Percentiles rank a stretch among this genome's conserved stretches.
phyloP scores from a whole-genome alignment of 805 yeast genomes.

The Phaffomyces thermotolerans region DNA sequence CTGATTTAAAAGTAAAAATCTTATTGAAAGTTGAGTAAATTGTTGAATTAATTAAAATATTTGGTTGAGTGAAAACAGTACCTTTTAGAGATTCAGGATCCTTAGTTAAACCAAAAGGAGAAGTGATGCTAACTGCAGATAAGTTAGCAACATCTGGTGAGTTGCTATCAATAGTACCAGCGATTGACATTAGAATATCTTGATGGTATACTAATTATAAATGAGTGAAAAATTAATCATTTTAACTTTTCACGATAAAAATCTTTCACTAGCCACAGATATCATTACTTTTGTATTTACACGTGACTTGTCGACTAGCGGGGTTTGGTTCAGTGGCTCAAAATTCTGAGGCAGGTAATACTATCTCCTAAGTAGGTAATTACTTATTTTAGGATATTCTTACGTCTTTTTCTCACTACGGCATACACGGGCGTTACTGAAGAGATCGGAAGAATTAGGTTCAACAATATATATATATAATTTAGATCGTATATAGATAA shows the following conservation, averaged over 20 bases:
- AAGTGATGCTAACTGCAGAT: slow-evolving; percentile 32
- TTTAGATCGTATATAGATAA: too few relatives aligned
- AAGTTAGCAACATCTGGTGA: slow-evolving; percentile 21
- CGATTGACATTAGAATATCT: slow-evolving; percentile 11
- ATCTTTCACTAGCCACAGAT: slow-evolving; percentile 2
- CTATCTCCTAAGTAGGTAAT: too few relatives aligned
- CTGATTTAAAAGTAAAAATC: slow-evolving; percentile 64
- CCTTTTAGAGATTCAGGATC: slow-evolving; percentile 47
- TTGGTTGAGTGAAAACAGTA: slow-evolving; percentile 46
- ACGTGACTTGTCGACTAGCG: slow-evolving; percentile 4
- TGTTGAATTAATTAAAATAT: slow-evolving; percentile 46
- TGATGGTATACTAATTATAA: background rate
- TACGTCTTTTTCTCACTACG: too few relatives aligned
- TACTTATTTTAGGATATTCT: too few relatives aligned
- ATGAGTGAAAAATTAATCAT: background rate
- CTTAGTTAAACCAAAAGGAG: slow-evolving; percentile 57
- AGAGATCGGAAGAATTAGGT: too few relatives aligned
- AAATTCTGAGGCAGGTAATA: too few relatives aligned
- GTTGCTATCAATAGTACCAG: slow-evolving; percentile 17
- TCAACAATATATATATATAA: too few relatives aligned
- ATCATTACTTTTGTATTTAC: background rate
- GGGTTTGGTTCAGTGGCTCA: background rate
- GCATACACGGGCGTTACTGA: too few relatives aligned
- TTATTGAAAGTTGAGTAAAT: slow-evolving; percentile 42
- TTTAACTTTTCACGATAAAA: too few relatives aligned